Percentiles rank a stretch among this genome's conserved stretches.
Conservation (phyloP, 108 stramenopile species). For the Seminavis robusta region DNA sequence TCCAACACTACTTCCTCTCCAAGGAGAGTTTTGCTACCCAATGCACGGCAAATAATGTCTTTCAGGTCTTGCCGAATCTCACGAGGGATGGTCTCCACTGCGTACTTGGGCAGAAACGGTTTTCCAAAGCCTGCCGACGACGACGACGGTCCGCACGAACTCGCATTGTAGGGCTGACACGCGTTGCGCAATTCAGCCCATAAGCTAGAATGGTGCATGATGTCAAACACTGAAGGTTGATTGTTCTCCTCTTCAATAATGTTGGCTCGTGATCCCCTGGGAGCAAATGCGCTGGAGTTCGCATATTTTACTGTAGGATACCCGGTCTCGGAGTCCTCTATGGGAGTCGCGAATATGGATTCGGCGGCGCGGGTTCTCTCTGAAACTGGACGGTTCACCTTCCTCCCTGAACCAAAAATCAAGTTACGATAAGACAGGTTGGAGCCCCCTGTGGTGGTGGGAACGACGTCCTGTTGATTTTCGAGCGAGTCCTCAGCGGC, state of each 20-base stretch:
- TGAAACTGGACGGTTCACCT: slow-evolving; percentile 63
- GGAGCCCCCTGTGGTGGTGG: slow-evolving; percentile 16
- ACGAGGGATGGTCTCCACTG: slow-evolving; percentile 1
- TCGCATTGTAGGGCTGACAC: neutral
- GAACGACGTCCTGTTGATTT: slow-evolving; percentile 48
- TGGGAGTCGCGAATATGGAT: slow-evolving; percentile 54
- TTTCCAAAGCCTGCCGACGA: slow-evolving; percentile 10
- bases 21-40: slow-evolving; percentile 39
- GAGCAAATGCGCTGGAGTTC: slow-evolving; percentile 66
- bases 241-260: slow-evolving; percentile 36
- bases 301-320: slow-evolving; percentile 74
- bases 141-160: slow-evolving; percentile 13
- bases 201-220: slow-evolving; percentile 51
- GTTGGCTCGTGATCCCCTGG: slow-evolving; percentile 29
- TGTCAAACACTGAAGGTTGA: slow-evolving; percentile 57
- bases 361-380: slow-evolving; percentile 81
- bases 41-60: slow-evolving; percentile 42
- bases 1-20: slow-evolving; percentile 62
- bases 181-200: slow-evolving; percentile 53
- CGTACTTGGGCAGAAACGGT: slow-evolving; percentile 3
- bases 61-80: slow-evolving; percentile 44
- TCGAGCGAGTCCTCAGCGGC: slow-evolving; percentile 74
- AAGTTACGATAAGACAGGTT: slow-evolving; percentile 81
- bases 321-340: slow-evolving; percentile 43
- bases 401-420: slow-evolving; percentile 71